phyloP scores from a whole-genome alignment of 257 asterid species.

The Dorcoceras hygrometricum region DNA sequence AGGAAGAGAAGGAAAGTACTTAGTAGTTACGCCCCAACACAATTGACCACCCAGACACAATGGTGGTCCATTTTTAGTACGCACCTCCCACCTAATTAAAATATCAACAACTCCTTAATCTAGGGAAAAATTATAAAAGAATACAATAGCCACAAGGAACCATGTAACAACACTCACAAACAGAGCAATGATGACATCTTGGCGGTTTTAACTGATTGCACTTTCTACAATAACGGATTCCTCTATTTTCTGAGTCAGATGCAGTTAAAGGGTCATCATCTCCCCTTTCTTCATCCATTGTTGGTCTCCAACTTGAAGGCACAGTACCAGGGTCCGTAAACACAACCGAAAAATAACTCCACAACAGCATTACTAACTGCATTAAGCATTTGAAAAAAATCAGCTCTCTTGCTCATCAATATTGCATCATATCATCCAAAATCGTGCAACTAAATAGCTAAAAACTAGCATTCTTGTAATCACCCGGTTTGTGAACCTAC shows the following conservation, averaged over 20 bases:
- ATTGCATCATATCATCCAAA: conserved; percentile 8
- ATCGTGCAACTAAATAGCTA: not conserved
- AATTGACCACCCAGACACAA: conserved; percentile 71
- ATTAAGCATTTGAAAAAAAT: conserved; percentile 3
- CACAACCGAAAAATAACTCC: conserved; percentile 73
- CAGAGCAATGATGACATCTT: conserved; percentile 70
- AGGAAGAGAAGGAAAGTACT: conserved; percentile 66
- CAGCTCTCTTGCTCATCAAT: not conserved
- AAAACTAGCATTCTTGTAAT: not conserved
- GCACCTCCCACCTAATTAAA: conserved; percentile 61
- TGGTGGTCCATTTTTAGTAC: conserved; percentile 73
- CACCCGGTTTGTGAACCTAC: conserved; percentile 1
- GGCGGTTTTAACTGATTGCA: conserved; percentile 67
- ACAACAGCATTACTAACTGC: conserved; percentile 67
- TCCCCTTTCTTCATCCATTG: conserved; percentile 56
- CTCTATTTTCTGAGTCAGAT: conserved; percentile 31
- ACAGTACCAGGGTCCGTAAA: conserved; percentile 66
- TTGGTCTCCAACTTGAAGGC: conserved; percentile 62
- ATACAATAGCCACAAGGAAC: conserved; percentile 7
- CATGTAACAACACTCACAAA: conserved; percentile 48
- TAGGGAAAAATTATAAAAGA: conserved; percentile 14
- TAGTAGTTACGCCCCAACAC: conserved; percentile 75
- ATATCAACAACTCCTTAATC: conserved; percentile 20
- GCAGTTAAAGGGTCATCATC: conserved; percentile 49
- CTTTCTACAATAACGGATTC: conserved; percentile 56